Conservation (phyloP, 2,329 filamentous ascomycete species). For the Periconia digitata region DNA sequence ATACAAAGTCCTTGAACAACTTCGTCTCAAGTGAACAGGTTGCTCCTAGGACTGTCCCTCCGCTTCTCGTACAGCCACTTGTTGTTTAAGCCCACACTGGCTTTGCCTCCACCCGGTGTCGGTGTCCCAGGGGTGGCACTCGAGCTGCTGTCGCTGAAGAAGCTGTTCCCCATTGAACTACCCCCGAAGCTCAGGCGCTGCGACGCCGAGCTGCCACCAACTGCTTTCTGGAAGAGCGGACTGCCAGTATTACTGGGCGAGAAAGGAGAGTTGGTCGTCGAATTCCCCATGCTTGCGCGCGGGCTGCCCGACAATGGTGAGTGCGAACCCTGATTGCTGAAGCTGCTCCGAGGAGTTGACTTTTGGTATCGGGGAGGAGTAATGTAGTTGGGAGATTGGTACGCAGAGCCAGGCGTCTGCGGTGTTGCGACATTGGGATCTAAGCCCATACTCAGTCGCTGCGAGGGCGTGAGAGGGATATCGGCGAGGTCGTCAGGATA, state of each 20-base stretch:
- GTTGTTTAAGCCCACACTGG: slow-evolving; percentile 79
- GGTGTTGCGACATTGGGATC: slow-evolving; percentile 62
- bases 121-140: slow-evolving; percentile 60
- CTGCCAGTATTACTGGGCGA: slow-evolving; percentile 50
- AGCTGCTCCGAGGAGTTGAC: slow-evolving; percentile 66
- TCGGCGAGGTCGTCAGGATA: slow-evolving; percentile 74
- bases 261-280: slow-evolving; percentile 47
- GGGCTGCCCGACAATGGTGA: slow-evolving; percentile 64
- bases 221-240: slow-evolving; percentile 68
- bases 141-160: slow-evolving; percentile 44
- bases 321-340: slow-evolving; percentile 52
- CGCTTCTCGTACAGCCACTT: slow-evolving; percentile 95
- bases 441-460: slow-evolving; percentile 82
- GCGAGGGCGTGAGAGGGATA: slow-evolving; percentile 86
- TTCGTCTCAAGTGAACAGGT: slow-evolving; percentile 27
- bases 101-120: slow-evolving; percentile 61
- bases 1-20: background rate
- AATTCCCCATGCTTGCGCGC: slow-evolving; percentile 25
- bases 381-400: slow-evolving; percentile 60
- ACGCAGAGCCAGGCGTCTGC: slow-evolving; percentile 62
- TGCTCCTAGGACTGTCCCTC: slow-evolving; percentile 51
- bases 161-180: slow-evolving; percentile 47
- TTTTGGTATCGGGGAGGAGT: slow-evolving; percentile 87
- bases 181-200: slow-evolving; percentile 65
- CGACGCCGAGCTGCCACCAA: slow-evolving; percentile 52